These are phyloP conservation scores for Aspergillus bombycis DNA, from an alignment of 2,329 filamentous ascomycete species.

Conservation along the genomic window DNA sequence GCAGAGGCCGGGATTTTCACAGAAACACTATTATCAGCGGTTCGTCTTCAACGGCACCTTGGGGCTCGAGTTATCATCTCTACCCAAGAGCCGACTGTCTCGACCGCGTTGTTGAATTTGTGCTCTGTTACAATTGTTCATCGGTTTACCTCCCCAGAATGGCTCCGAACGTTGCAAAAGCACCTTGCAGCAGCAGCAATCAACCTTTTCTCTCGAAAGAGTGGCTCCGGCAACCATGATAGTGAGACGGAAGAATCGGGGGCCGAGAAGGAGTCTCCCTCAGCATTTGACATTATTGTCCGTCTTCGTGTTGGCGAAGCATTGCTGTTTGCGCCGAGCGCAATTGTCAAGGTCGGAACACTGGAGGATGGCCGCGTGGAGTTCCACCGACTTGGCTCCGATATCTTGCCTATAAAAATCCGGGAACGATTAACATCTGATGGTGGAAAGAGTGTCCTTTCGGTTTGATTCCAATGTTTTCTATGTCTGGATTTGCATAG, in stretches of 20 bases:
- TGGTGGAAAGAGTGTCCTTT: conserved; percentile 8
- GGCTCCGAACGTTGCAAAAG: conserved; percentile 51
- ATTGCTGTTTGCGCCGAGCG: conserved; percentile 12
- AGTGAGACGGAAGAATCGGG: not conserved
- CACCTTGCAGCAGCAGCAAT: conserved; percentile 48
- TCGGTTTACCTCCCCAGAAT: conserved; percentile 67
- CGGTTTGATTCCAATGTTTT: not conserved
- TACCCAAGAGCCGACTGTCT: conserved; percentile 75
- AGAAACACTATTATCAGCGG: conserved; percentile 59
- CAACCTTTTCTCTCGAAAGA: not conserved
- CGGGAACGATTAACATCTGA: conserved; percentile 10
- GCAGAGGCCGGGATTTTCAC: conserved; percentile 50
- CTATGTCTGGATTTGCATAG: too few relatives aligned
- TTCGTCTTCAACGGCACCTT: conserved; percentile 70
- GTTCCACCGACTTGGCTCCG: conserved; percentile 8
- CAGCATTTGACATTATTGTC: conserved; percentile 8
- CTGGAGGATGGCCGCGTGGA: not conserved
- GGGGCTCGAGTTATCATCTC: conserved; percentile 68
- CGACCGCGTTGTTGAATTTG: conserved; percentile 66
- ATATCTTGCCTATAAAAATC: conserved; percentile 5
- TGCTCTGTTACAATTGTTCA: conserved; percentile 72
- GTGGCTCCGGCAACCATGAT: not conserved
- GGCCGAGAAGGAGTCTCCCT: not conserved
- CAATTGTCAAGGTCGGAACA: not conserved
- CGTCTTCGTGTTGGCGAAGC: conserved; percentile 14